Base-by-base conservation (phyloP, 306 rosid species). In the Luffa aegyptiaca region DNA sequence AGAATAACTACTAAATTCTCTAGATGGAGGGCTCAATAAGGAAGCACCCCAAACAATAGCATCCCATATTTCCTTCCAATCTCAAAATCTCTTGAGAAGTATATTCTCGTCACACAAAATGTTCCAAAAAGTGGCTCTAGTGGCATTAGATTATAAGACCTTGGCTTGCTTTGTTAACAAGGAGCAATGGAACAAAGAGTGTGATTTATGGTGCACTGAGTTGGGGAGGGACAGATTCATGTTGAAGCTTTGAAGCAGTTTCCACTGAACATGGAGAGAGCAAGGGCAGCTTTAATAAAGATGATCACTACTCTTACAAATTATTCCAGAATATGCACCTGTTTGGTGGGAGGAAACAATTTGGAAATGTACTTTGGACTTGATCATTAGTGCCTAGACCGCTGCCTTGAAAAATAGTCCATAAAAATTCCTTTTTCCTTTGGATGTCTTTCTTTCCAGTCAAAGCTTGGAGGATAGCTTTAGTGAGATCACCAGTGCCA, bases 201-300 rank as follows among this genome's bases (percentile, higher is more conserved):
- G 45, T 35, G 10, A 36, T 36, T 20, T 37, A 14, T 37, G 31
- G 44, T 65, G 72, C 5, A 65, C 46, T 65, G 72, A 65, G 72
- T 8, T 65, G 72, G 48, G 72, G 48, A 65, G 6, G 12, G 5
- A 14, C 10, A 37, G 26, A 39, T 36, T 65, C 72, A 65, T 65
- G 12, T 65, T 65, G 72, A 66, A 66, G 73, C 49, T 64, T 64
- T 36, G 71, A 64, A 14, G 71, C 45, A 64, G 71, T 64, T 64
- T 36, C 46, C 46, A 65, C 48, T 8, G 26, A 65, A 65, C 13
- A 16, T 37, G 44, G 65, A 21, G 57, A 9, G 69, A 33, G 45
- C 73, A 65, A 65, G 49, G 14, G 26, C 6, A 65, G 13, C 6
- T 65, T 17, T 3, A 65, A 8, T 13, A 65, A 37, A 37, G 6